These are phyloP conservation scores for Aspergillus phoenicis DNA, from an alignment of 2,329 filamentous ascomycete species.

Conservation along the genomic window DNA sequence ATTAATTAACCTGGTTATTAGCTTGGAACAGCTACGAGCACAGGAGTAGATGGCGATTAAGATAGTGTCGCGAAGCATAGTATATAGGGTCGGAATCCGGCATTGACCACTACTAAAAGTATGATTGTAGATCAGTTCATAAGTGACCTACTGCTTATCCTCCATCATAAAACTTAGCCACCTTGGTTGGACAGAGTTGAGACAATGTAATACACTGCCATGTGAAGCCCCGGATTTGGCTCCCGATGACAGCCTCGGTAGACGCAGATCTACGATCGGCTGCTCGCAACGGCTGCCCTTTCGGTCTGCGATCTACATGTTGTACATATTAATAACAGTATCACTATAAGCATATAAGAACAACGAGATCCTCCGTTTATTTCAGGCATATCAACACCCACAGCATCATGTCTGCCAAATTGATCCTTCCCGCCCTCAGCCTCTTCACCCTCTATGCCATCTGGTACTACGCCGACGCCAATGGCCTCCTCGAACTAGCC, in stretches of 20 bases:
- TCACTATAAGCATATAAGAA: background rate
- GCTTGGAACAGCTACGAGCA: too few relatives aligned
- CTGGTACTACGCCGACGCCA: slow-evolving; percentile 37
- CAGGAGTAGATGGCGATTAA: too few relatives aligned
- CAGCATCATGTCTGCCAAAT: slow-evolving; percentile 25
- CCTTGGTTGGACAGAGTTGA: too few relatives aligned
- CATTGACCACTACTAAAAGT: too few relatives aligned
- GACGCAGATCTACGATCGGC: background rate
- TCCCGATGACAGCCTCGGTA: background rate
- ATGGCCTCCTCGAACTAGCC: slow-evolving; percentile 31
- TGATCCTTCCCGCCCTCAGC: slow-evolving; percentile 35
- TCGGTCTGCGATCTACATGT: background rate
- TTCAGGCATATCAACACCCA: too few relatives aligned
- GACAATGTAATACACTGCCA: background rate
- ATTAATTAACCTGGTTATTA: too few relatives aligned
- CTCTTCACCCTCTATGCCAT: slow-evolving; percentile 36
- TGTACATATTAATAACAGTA: too few relatives aligned
- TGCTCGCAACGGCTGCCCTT: background rate
- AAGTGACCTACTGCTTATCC: too few relatives aligned
- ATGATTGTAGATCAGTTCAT: too few relatives aligned
- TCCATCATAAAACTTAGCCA: too few relatives aligned
- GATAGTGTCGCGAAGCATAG: too few relatives aligned
- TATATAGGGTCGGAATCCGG: too few relatives aligned
- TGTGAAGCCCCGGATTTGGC: background rate
- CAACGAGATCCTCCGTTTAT: background rate